Conservation (phyloP, 768 basidiomycete genomes). For the Calocera viscosa region DNA sequence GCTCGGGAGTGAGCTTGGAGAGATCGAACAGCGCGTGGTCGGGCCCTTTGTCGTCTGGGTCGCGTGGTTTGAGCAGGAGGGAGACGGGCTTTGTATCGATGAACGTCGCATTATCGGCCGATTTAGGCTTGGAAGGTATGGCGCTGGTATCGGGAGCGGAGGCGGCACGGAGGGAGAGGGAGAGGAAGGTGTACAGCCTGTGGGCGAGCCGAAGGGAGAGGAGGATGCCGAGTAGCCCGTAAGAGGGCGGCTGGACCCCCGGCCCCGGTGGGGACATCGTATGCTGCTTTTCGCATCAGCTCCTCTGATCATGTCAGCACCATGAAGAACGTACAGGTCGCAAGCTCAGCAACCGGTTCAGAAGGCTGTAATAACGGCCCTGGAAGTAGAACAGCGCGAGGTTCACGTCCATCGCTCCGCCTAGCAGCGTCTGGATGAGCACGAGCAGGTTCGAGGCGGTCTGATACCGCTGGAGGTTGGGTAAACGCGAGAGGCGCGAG, state of each 20-base stretch:
- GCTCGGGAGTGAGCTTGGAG: constrained; percentile 36
- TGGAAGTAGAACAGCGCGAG: constrained; percentile 68
- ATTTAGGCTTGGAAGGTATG: constrained; percentile 21
- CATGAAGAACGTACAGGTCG: constrained; percentile 41
- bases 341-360: constrained; percentile 53
- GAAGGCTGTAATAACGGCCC: constrained; percentile 66
- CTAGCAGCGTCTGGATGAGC: constrained; percentile 39
- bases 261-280: constrained; percentile 43
- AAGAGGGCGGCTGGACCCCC: constrained; percentile 64
- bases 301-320: neutral
- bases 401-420: constrained; percentile 54
- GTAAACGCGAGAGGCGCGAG: constrained; percentile 35
- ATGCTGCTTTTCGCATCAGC: neutral
- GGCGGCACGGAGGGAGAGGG: constrained; percentile 31
- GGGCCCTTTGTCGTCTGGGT: constrained; percentile 47
- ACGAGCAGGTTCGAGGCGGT: constrained; percentile 27
- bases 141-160: constrained; percentile 35
- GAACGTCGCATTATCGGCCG: neutral
- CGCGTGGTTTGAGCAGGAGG: neutral
- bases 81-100: constrained; percentile 10
- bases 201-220: constrained; percentile 52
- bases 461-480: constrained; percentile 26
- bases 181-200: constrained; percentile 35
- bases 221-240: constrained; percentile 70
- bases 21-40: constrained; percentile 50